These are phyloP conservation scores for fission yeast (Schizosaccharomyces pombe) DNA, from an alignment of 805 yeast genomes.

Conservation along the genomic window DNA sequence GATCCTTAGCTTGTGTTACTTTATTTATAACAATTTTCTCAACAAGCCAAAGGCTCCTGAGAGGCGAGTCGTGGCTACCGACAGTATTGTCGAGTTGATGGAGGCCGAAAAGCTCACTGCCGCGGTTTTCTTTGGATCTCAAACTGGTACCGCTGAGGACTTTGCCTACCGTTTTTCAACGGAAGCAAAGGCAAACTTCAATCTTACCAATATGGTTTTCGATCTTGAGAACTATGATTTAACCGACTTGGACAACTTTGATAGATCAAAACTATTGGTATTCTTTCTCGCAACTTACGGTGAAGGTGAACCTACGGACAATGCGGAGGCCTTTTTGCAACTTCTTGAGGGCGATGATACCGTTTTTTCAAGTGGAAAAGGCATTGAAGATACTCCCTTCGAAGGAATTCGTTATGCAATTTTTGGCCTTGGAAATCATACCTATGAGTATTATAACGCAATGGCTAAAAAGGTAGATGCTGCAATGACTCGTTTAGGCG, in stretches of 20 bases:
- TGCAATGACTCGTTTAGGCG: constrained; percentile 38
- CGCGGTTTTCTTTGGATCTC: constrained; percentile 73
- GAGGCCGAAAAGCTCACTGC: constrained; percentile 45
- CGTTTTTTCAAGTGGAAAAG: constrained; percentile 20
- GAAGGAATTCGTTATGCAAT: constrained; percentile 40
- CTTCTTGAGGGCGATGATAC: constrained; percentile 33
- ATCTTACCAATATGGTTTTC: constrained; percentile 59
- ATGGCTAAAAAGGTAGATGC: constrained; percentile 37
- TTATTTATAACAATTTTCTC: not conserved
- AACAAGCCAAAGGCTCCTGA: not conserved
- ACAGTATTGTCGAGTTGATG: constrained; percentile 17
- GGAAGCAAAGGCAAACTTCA: constrained; percentile 63
- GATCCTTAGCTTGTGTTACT: no score
- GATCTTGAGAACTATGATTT: constrained; percentile 77
- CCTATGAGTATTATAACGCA: constrained; percentile 78
- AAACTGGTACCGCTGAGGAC: constrained; percentile 97
- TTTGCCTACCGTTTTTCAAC: constrained; percentile 76
- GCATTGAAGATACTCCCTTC: constrained; percentile 18
- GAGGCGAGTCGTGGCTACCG: not conserved
- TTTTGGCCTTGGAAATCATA: constrained; percentile 85
- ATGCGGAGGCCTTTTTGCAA: constrained; percentile 59
- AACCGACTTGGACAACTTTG: constrained; percentile 46
- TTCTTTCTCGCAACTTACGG: constrained; percentile 86
- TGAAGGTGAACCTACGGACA: constrained; percentile 96
- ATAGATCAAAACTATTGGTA: constrained; percentile 35